Evolutionary conservation across 345 rosid genomes (phyloP), one percentile per base, ranked within the genome.

Genomic region (Pistacia integerrima): DNA sequence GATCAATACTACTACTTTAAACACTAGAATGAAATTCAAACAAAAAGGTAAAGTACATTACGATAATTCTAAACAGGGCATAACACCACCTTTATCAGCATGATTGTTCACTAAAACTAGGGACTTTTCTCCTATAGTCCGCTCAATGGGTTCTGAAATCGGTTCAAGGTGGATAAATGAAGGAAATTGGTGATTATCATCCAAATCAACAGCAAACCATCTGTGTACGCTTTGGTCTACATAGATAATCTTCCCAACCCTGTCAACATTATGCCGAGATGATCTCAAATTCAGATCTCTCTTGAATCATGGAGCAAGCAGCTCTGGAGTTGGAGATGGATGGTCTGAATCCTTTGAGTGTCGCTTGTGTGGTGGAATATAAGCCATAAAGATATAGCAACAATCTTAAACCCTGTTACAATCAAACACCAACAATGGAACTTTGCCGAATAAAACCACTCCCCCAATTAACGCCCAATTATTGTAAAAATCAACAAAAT

Each of bases 321-420:
- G 30, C 20, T 72, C 81, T 16, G 82, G 81, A 61, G 54, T n/a
- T 18, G 59, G 79, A 30, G 76, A 36, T 35, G 69, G 49, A 7
- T 70, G 51, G 10, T 46, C 52, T 0, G 49, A 11, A 38, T 1
- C 81, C 48, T 69, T 77, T 3, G 79, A 77, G 3, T 74, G 66
- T 33, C 81, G 73, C 77, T 74, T 83, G 67, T 83, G 83, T 35
- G n/a, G n/a, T 36, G 84, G 81, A 64, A 81, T 60, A 62, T 81
- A 81, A 16, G 84, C 64, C 84, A 52, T 52, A 48, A 6, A 22
- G 25, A 22, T 22, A 22, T 22, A 22, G 25, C 25, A 22, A 22
- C 25, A 22, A 22, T 22, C 25, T 22, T 22, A 22, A 22, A 22
- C 25, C 25, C 25, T 22, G 25, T 22, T 22, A 22, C 25, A 22